These are phyloP conservation scores for Epichloe hybrida DNA, from an alignment of 2,329 filamentous ascomycete genomes.

Conservation along the genomic window DNA sequence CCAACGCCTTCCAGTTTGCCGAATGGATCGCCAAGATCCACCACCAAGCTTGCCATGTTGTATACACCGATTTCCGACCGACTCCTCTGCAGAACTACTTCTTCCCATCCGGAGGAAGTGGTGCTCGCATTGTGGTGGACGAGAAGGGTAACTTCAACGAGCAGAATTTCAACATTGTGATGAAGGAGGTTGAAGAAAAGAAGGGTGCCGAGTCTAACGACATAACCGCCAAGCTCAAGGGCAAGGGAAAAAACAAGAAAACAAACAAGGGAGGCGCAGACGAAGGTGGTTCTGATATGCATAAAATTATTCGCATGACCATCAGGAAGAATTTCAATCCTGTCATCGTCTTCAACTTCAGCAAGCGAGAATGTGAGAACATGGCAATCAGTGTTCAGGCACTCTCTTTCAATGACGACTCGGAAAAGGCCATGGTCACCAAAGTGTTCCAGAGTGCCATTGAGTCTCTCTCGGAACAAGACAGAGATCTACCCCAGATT, in stretches of 20 bases:
- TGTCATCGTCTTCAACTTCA: conserved; percentile 98
- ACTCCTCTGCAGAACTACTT: conserved; percentile 97
- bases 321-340: conserved; percentile 96
- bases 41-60: conserved; percentile 93
- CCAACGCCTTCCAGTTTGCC: conserved; percentile 97
- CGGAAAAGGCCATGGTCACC: conserved; percentile 84
- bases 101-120: conserved; percentile 83
- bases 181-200: conserved; percentile 77
- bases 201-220: conserved; percentile 76
- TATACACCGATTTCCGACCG: conserved; percentile 96
- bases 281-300: conserved; percentile 68
- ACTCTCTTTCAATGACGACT: conserved; percentile 90
- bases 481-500: conserved; percentile 80
- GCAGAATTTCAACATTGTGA: conserved; percentile 93
- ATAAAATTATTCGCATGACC: conserved; percentile 98
- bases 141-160: conserved; percentile 95
- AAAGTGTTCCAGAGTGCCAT: conserved; percentile 93
- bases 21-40: conserved; percentile 99
- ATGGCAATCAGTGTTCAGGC: conserved; percentile 77
- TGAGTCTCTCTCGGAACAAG: conserved; percentile 81
- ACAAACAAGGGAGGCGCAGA: conserved; percentile 75
- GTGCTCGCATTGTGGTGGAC: conserved; percentile 88
- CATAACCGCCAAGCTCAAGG: conserved; percentile 64
- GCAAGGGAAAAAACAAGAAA: conserved; percentile 85
- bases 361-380: conserved; percentile 90